These are phyloP conservation scores for Breviolum minutum DNA, from an alignment of 73 alveolate genomes.

Conservation along the genomic window DNA sequence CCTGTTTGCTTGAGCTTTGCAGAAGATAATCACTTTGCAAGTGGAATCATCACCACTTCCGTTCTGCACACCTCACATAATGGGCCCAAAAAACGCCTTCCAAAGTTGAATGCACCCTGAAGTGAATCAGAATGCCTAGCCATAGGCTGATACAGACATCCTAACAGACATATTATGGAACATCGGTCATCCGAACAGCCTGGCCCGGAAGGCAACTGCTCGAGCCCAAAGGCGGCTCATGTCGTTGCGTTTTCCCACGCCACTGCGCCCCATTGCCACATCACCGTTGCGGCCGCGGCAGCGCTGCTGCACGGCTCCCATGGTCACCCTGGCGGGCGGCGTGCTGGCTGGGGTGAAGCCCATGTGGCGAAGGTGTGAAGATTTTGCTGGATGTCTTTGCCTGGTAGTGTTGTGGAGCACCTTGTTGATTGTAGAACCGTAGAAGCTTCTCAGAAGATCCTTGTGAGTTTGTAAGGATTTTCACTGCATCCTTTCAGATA, in stretches of 20 bases:
- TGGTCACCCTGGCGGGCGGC: constrained; percentile 1
- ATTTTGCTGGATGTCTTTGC: neutral
- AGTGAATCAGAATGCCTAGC: neutral
- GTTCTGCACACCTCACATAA: neutral
- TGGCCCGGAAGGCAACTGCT: neutral
- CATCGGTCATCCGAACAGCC: neutral
- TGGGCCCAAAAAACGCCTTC: neutral
- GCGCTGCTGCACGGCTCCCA: neutral
- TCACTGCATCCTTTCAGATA: too few relatives aligned
- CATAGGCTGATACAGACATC: neutral
- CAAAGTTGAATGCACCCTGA: too few relatives aligned
- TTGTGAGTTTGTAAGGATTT: too few relatives aligned
- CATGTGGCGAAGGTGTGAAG: constrained; percentile 5
- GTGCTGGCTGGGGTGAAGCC: neutral
- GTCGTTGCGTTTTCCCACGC: neutral
- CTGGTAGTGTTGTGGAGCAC: neutral
- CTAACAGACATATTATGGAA: too few relatives aligned
- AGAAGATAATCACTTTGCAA: too few relatives aligned
- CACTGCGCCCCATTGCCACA: neutral
- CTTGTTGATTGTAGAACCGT: too few relatives aligned
- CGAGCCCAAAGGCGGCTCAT: neutral
- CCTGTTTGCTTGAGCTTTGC: too few relatives aligned
- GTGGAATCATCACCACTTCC: too few relatives aligned
- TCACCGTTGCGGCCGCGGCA: neutral
- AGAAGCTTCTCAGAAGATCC: too few relatives aligned